Evolutionary conservation across 1,284 basidiomycete genomes (phyloP).

Genomic region (Cutaneotrichosporon sp.): DNA sequence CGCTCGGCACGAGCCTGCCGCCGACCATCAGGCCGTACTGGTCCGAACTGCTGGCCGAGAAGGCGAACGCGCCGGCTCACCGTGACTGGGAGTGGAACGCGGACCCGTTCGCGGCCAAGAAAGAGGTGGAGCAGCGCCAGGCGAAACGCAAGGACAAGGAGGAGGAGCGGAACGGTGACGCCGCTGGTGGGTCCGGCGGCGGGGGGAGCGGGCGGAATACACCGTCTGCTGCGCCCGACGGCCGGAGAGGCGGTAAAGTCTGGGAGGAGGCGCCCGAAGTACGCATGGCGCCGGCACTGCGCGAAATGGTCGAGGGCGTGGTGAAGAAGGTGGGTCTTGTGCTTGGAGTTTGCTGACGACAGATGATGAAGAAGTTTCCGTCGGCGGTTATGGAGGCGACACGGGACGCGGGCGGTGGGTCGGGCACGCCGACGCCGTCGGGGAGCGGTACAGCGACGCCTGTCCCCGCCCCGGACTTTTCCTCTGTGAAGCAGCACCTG

Average conservation of each 20-base stretch:
- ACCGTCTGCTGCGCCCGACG: slow-evolving; percentile 13
- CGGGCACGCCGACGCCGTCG: slow-evolving; percentile 17
- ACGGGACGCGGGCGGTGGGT: slow-evolving; percentile 32
- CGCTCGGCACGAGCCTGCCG: slow-evolving; percentile 70
- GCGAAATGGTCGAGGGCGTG: slow-evolving; percentile 74
- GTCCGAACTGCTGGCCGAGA: slow-evolving; percentile 66
- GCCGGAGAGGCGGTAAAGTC: slow-evolving; percentile 49
- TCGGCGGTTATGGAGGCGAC: slow-evolving; percentile 47
- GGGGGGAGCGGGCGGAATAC: slow-evolving; percentile 53
- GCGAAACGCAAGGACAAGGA: slow-evolving; percentile 49
- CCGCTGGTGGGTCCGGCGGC: slow-evolving; percentile 48
- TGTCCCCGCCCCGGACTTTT: slow-evolving; percentile 26
- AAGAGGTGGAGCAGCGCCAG: slow-evolving; percentile 62
- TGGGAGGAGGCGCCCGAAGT: slow-evolving; percentile 74
- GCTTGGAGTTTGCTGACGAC: slow-evolving; percentile 2
- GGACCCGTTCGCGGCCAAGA: slow-evolving; percentile 73
- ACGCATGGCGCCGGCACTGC: slow-evolving; percentile 68
- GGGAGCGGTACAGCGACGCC: slow-evolving; percentile 2
- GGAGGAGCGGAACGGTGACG: slow-evolving; percentile 14
- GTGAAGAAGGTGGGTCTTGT: slow-evolving; percentile 63
- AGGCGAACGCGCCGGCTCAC: slow-evolving; percentile 62
- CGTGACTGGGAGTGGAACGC: slow-evolving; percentile 77
- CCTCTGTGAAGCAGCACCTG: slow-evolving; percentile 38
- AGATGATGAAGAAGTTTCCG: slow-evolving; percentile 50
- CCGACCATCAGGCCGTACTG: slow-evolving; percentile 78